Base-by-base conservation (phyloP, 768 basidiomycete species). In the Trametes elegans region DNA sequence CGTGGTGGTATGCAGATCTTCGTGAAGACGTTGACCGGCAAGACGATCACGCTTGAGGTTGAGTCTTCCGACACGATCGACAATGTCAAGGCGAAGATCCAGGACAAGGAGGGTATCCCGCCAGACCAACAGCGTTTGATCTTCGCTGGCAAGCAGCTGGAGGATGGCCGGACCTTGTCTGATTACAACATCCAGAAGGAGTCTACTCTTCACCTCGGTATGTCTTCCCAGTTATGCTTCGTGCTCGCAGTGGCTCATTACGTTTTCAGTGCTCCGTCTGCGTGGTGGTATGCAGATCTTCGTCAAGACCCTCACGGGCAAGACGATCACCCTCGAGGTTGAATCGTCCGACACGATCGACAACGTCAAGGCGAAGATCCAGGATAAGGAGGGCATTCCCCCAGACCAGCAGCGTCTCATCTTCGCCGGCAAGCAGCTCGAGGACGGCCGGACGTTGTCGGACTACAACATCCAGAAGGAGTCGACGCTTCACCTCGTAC, bases 101-200 rank as follows among this genome's bases (percentile, higher is more conserved):
- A 94, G 70, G 92, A 94, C 69, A 95, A 94, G 76, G 92, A 93
- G 65, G 92, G 88, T 0, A 87, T 88, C 23, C 87, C 85, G 16
- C 92, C 92, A 5, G 93, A 93, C 64, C 91, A 92, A 67, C 91
- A 94, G 65, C 88, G 91, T 40, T 77, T 94, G 7, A 94, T 93
- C 70, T 94, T 94, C 61, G 93, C 93, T 27, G 93, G 92, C 28
- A 94, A 95, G 74, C 93, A 95, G 69, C 75, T 94, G 8, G 92
- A 95, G 63, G 93, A 94, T 62, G 92, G 92, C 18, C 88, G 93
- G 21, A 95, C 93, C 0, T 75, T 93, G 0, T 91, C 89, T 0
- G 92, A 94, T 64, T 94, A 93, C 71, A 93, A 91, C 68, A 93
- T 92, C 40, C 90, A 91, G 79, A 91, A 92, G 71, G 89, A 91